Base-by-base conservation (phyloP, 106 monocot species). In the Phalaenopsis aphrodite region DNA sequence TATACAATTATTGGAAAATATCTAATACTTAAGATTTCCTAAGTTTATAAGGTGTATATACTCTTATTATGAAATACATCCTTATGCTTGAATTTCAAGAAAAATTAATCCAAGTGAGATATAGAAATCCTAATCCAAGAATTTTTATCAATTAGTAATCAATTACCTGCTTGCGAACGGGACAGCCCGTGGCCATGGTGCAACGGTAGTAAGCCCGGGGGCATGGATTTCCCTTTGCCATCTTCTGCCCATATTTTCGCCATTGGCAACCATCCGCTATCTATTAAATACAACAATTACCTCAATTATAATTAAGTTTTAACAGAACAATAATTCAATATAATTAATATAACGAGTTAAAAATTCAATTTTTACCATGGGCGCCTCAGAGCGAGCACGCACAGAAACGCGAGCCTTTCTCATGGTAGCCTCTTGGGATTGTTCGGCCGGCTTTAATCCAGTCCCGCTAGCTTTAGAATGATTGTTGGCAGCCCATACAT, bases 201-300 rank as follows among this genome's bases (percentile, higher is more conserved):
- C 93, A 93, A 2, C 93, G 85, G 75, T 91, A 93, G 77, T 93
- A 93, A 45, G 93, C 93, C 3, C 90, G 87, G 23, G 93, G 93
- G 56, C 93, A 93, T 0, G 90, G 93, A 78, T 93, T 93, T 41
- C 93, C 93, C 75, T 93, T 93, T 1, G 93, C 88, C 93, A 91
- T 90, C 81, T 93, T 93, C 84, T 93, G 93, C 36, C 93, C 90
- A 37, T 93, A 93, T 72, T 93, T 93, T 21, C 93, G 77, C 93
- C 93, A 93, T 80, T 98, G 98, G 38, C 98, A 98, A 42, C 98
- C 98, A 77, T 98, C 98, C 42, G 87, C 85, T 57, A 98, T 94
- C 98, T 98, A 41, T 61, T 64, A 64, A 64, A 19, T 0, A 23
- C 8, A 23, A 19, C 6, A 64, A 21, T 21, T 64, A 64, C 8